Evolutionary conservation across 257 asterid genomes (phyloP), one percentile per base, ranked within the genome.

Genomic region (Echium plantagineum): DNA sequence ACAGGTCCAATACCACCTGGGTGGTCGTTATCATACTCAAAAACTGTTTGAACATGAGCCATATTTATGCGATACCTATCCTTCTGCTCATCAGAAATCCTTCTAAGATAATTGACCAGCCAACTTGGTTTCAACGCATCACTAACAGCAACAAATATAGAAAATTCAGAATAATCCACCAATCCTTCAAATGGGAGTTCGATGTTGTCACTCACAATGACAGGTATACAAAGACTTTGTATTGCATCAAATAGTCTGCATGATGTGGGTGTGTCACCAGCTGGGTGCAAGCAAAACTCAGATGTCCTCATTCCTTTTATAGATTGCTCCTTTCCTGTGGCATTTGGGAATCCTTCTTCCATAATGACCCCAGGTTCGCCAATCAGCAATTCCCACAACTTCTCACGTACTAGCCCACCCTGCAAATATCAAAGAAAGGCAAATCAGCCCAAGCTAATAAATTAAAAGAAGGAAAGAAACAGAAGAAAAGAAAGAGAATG

Each of bases 121-220:
- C 96, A 90, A 66, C 67, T 79, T 4, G 98, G 88, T 47, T 35
- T 77, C 72, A 90, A 57, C 61, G 96, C 96, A 80, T 85, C 94
- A 67, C 72, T 73, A 66, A 80, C 96, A 16, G 96, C 76, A 8
- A 87, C 84, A 53, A 87, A 90, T 48, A 87, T 74, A 0, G 95
- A 82, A 72, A 90, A 85, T 55, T 80, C 77, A 13, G 91, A 75
- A 69, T 90, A 90, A 61, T 90, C 98, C 60, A 83, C 71, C 70
- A 75, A 78, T 52, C 98, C 98, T 80, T 90, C 98, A 47, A 90
- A 90, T 9, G 98, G 98, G 61, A 90, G 96, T 82, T 85, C 98
- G 15, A 90, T 80, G 69, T 77, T 71, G 65, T 90, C 98, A 20
- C 98, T 90, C 46, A 83, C 89, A 32, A 90, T 84, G 60, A 87